Base-by-base conservation (phyloP, 176 grass and related monocot genomes). In the Bonia amplexicaulis region DNA sequence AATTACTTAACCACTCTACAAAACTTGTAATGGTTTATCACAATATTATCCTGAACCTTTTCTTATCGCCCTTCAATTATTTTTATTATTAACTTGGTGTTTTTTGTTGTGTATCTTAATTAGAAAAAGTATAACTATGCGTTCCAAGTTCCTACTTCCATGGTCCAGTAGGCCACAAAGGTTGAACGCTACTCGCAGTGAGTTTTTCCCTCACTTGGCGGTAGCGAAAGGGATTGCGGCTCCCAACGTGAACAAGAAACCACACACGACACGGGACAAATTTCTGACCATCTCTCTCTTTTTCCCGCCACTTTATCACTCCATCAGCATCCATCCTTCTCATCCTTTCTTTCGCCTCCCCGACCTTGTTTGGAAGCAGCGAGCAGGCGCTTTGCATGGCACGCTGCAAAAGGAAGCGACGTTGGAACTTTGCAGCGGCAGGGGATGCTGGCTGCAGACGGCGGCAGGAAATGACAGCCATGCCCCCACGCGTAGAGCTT, bases 371-470 rank as follows among this genome's bases (percentile, higher is more conserved):
- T 73, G 69, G 55, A 61, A 37, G 81, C 77, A 46, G 69, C 77
- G 29, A 66, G 77, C 27, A 17, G 42, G 45, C 19, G 2, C 78
- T 79, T 68, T 80, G 63, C 63, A 67, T 53, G 78, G 57, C 81
- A 74, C 81, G 81, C 69, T 74, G 70, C 27, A 83, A 83, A 83
- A 74, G 44, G 42, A 48, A 44, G 26, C 52, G 14, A 52, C 29
- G 20, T 74, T 17, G 70, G 70, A 74, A 84, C 40, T 74, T 23
- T 29, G 69, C 29, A 11, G 19, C 45, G 22, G 12, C 25, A 31
- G 6, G 22, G 7, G 71, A 52, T 73, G 46, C 73, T 76, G 52
- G 33, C 67, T 11, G 40, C 40, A 57, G 20, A 57, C 53, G 44
- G 69, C 69, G 12, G 42, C n/a, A 71, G 6, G 42, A 71, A 20